Evolutionary conservation across 2,329 filamentous ascomycete species (phyloP), one percentile per base, ranked within the genome.

Genomic region (Nothopassalora personata): DNA sequence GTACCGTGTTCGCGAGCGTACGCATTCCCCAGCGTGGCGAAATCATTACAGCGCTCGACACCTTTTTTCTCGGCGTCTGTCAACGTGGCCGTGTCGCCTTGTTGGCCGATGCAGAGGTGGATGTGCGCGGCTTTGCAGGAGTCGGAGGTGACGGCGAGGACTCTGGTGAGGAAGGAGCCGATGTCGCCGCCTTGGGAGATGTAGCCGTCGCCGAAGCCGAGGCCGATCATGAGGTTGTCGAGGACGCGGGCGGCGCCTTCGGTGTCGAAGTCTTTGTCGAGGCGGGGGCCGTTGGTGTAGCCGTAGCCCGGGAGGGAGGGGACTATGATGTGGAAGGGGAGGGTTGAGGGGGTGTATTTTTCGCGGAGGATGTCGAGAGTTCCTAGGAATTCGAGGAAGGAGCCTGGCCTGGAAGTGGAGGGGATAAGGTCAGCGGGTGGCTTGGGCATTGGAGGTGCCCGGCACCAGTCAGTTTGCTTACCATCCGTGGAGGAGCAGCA

Each of bases 171-270:
- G 28, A 74, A 69, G 47, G 74, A 76, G 2, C 82, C 80, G 1
- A 86, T 72, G 63, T 86, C 83, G 3, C 83, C 83, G 9, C 83
- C 83, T 67, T 85, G 82, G 0, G 76, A 75, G 7, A 83, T 68
- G 61, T 86, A 86, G 1, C 79, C 79, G 0, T 63, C 60, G 0
- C 72, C 74, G 50, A 85, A 83, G 0, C 83, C 83, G 3, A 86
- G 74, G 0, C 73, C 73, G 1, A 79, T 60, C 76, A 86, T 81
- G 1, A 85, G 64, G 23, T 77, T 73, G 68, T 85, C 75, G 56
- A 84, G 72, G 8, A 81, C 68, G 1, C 73, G 69, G 0, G 80
- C 75, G 30, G 72, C 75, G 51, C 78, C 75, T 0, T 69, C 64
- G 0, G 73, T 60, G 0, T 63, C 68, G 63, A 77, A 82, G 61